These are phyloP conservation scores for Trichophyton equinum DNA, from an alignment of 2,329 filamentous ascomycete genomes.

Conservation along the genomic window DNA sequence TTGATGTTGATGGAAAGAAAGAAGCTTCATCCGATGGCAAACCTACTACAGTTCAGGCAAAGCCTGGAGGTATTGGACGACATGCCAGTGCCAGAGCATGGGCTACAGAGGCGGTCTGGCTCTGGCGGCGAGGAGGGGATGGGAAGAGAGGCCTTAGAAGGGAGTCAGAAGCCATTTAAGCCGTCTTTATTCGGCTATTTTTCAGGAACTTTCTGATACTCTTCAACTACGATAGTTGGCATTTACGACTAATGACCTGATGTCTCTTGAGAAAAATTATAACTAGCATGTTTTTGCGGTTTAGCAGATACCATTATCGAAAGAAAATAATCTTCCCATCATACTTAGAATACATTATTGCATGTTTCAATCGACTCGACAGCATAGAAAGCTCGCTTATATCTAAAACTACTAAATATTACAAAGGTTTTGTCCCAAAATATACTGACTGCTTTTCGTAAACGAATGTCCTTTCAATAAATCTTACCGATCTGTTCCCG, in stretches of 20 bases:
- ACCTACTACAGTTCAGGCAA: background rate
- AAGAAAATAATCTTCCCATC: no score
- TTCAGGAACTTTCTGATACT: background rate
- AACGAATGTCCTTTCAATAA: conserved; percentile 1
- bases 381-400: background rate
- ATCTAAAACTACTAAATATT: background rate
- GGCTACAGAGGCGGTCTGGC: conserved; percentile 80
- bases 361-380: no score
- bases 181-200: background rate
- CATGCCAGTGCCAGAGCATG: conserved; percentile 74
- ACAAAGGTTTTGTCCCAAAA: background rate
- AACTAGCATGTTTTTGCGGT: background rate
- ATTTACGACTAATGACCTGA: background rate
- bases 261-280: background rate
- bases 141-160: conserved; percentile 31
- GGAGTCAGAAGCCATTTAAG: conserved; percentile 15
- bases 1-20: conserved; percentile 15
- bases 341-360: background rate
- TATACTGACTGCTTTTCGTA: background rate
- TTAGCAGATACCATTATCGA: background rate
- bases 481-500: conserved; percentile 13
- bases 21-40: background rate
- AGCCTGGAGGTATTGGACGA: conserved; percentile 27
- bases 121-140: conserved; percentile 62
- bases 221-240: background rate